Base-by-base conservation (phyloP, 805 yeast species). In the Starmerella roubikii region DNA sequence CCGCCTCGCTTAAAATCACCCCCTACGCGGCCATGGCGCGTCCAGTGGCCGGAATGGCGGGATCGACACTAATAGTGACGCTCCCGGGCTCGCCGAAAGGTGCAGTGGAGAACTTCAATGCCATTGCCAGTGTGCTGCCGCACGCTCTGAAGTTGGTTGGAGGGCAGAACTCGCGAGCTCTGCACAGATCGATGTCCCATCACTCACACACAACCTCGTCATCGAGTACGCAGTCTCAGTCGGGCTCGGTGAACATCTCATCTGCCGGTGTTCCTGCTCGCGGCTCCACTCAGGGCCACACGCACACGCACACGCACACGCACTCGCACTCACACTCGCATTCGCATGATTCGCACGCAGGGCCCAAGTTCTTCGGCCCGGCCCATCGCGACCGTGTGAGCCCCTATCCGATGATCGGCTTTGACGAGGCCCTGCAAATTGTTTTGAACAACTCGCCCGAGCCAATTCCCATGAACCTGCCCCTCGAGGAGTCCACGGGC, bases 41-140 rank as follows among this genome's bases (percentile, higher is more conserved):
- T 22, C 73, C 73, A 1, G 67, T 66, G 4, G 72, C 73, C 2
- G 76, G 76, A 3, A 27, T 41, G 2, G 48, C 53, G 12, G 54
- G 55, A 21, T 50, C 57, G 18, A 43, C 65, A 0, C 44, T 71
- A 30, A 54, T 71, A 0, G 47, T 70, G 11, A 67, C 74, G 0
- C 52, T 70, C 3, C 76, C 76, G 0, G 76, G 76, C 0, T 68
- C 73, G 1, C 69, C 71, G 1, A 67, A 61, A 40, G 76, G 66
- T 1, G 68, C 70, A 0, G 44, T 43, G 1, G 75, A 71, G 48
- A 67, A 67, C 43, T 42, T 68, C 23, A 54, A 52, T 13, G 65
- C 71, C 0, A 42, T 70, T 10, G 32, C 59, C 1, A 53, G 47
- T 1, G 56, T 62, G 2, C 44, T 71, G 28, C 58, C 60, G 1